Evolutionary conservation across 1,284 basidiomycete genomes (phyloP).

Genomic region (Erythrobasidium hasegawianum): DNA sequence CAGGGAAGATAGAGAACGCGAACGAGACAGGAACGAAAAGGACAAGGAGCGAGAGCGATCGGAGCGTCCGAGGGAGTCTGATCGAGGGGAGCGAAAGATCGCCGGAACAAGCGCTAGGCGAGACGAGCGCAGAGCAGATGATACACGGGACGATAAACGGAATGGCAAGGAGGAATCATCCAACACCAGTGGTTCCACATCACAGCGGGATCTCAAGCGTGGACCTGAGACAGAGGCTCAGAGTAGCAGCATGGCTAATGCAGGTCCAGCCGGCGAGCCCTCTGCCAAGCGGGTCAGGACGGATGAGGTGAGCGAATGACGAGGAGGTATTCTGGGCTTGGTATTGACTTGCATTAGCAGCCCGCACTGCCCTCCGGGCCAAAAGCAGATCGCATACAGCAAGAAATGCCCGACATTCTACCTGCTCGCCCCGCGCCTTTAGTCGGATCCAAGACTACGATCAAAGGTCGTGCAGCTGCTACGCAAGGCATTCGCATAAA

Average conservation of each 20-base stretch:
- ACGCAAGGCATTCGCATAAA: conserved; percentile 27
- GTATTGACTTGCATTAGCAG: neutral
- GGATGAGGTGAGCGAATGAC: neutral
- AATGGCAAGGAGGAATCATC: neutral
- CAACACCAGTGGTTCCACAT: neutral
- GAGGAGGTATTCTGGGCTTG: neutral
- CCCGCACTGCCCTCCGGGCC: conserved; percentile 18
- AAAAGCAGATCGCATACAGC: conserved; percentile 12
- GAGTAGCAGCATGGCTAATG: neutral
- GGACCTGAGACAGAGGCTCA: conserved; percentile 9
- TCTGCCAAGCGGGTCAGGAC: conserved; percentile 20
- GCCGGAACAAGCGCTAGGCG: neutral
- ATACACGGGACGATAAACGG: neutral
- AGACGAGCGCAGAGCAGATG: neutral
- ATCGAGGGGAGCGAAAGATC: neutral
- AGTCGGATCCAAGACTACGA: conserved; percentile 8
- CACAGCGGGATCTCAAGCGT: conserved; percentile 18
- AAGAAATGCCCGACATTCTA: conserved; percentile 5
- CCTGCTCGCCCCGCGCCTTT: neutral
- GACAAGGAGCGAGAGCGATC: neutral
- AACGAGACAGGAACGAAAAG: conserved; percentile 11
- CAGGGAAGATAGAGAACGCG: conserved; percentile 18
- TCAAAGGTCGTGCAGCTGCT: conserved; percentile 22
- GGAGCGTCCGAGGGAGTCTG: neutral
- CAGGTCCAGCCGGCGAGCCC: neutral